Conservation (phyloP, 2,329 filamentous ascomycete genomes). For the Chaetomiaceae sp. region DNA sequence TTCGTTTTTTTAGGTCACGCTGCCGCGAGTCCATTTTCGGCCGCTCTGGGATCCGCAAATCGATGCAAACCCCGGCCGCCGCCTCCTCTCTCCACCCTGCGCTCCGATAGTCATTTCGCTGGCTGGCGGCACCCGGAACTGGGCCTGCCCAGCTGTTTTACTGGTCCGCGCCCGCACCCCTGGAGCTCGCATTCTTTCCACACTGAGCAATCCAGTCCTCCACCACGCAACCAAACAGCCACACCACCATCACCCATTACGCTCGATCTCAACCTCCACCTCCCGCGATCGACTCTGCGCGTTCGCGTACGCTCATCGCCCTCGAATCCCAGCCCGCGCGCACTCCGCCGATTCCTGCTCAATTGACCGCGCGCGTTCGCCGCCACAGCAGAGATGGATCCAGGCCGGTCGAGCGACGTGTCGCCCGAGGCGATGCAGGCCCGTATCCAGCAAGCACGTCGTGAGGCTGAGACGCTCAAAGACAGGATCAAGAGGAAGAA, state of each 20-base stretch:
- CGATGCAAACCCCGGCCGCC: slow-evolving; percentile 8
- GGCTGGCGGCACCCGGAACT: slow-evolving; percentile 20
- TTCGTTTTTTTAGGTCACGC: neutral
- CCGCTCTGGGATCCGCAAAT: slow-evolving; percentile 6
- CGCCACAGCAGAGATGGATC: slow-evolving; percentile 43
- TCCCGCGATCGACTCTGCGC: slow-evolving; percentile 11
- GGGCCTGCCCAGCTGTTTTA: slow-evolving; percentile 25
- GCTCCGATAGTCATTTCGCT: slow-evolving; percentile 27
- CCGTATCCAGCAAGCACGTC: slow-evolving; percentile 83
- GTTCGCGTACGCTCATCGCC: slow-evolving; percentile 20
- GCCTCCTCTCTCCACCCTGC: slow-evolving; percentile 23
- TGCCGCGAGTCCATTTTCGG: slow-evolving; percentile 5
- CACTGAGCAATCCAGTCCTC: no score
- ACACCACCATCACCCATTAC: no score
- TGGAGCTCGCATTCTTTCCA: slow-evolving; percentile 28
- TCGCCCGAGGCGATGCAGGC: slow-evolving; percentile 81
- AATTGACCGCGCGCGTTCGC: slow-evolving; percentile 17
- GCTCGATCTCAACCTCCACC: slow-evolving; percentile 11
- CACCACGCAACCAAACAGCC: slow-evolving; percentile 18
- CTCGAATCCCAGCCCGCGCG: slow-evolving; percentile 6
- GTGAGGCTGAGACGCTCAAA: slow-evolving; percentile 96
- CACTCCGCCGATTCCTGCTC: slow-evolving; percentile 13
- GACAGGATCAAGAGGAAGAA: slow-evolving; percentile 99
- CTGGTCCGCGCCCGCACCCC: slow-evolving; percentile 24
- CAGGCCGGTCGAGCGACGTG: slow-evolving; percentile 51